Evolutionary conservation across 176 grass and related monocot species (phyloP), one percentile per base, ranked within the genome.

Genomic region (Triticum monococcum): DNA sequence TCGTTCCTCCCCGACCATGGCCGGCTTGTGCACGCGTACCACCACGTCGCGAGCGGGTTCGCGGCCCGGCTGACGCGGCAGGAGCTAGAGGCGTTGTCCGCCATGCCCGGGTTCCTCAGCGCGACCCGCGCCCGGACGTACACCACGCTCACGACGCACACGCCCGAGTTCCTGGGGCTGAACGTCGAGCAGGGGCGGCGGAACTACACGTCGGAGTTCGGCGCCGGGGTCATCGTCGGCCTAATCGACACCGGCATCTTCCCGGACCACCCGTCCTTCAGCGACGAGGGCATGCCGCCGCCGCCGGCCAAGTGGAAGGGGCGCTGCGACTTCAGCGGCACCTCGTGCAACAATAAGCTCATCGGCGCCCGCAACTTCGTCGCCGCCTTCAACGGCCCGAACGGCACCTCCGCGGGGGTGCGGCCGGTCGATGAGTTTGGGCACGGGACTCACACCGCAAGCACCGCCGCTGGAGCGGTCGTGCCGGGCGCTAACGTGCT

Each of bases 291-390:
- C 23, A 89, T 97, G 84, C 86, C 88, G 5, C 64, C 84, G 4
- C 92, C 87, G 25, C 84, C 92, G 12, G 50, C 80, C 5, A 94
- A 87, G 62, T 94, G 89, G 89, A 91, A 90, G 68, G 93, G 90
- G 0, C 60, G 74, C 4, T 95, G 93, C 36, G 82, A 84, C 60
- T 92, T 95, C 74, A 90, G 90, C 35, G 8, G 8, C 43, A 52
- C 45, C 41, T 76, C 72, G 2, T 76, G 72, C 72, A 76, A 76
- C 25, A 52, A 76, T 8, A 76, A 76, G 72, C 38, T 92, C 13
- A 22, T 92, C 25, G 85, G 82, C 38, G 85, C 83, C 4, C 86
- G 75, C 40, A 84, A 68, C 23, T 84, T 92, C 66, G 65, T 80
- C 3, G 73, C 84, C 2, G 3, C 85, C 35, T 25, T 66, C 62